Base-by-base conservation (phyloP, 345 rosid genomes). In the Durio zibethinus region DNA sequence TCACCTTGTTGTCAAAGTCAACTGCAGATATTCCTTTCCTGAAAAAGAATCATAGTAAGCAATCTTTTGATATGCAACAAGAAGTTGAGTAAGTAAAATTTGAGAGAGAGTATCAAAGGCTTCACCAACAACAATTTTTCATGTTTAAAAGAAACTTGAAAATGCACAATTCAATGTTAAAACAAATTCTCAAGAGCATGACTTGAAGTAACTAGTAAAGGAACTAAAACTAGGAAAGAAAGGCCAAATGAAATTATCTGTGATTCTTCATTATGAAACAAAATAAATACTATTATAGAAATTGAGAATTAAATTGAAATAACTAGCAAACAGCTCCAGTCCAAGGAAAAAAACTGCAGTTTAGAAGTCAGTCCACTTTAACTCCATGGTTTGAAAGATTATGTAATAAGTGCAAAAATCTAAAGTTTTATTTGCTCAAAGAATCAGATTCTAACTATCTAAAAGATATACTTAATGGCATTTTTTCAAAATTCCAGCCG, bases 1-100 rank as follows among this genome's bases (percentile, higher is more conserved):
- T 71, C 74, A 96, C 98, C 97, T 92, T 89, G 42, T 76, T 85
- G 83, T 96, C 98, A 68, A 96, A 93, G 77, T 96, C 93, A 74
- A 96, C 47, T 48, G 90, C 82, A 27, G 94, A 82, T 80, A 96
- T 80, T 35, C 93, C 94, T 78, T 71, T 81, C 82, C 97, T 96
- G 85, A 64, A 76, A 78, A 69, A 81, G 62, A 82, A 60, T 1
- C 33, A 48, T 72, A 16, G 74, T 61, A 11, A 85, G 52, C 61
- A n/a, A 68, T 27, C 27, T 21, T 29, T 35, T 27, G 23, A 77
- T 53, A 77, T 16, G 5, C 59, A 71, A 48, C 70, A 61, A 50
- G 35, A 27, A 25, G 31, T 8, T 2, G 43, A 72, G 48, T 20
- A 66, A 20, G 27, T 0, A 29, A 45, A 20, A 21, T 40, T 5